Conservation (phyloP, 495 filamentous ascomycete genomes). For the Penicillium malachiteum region DNA sequence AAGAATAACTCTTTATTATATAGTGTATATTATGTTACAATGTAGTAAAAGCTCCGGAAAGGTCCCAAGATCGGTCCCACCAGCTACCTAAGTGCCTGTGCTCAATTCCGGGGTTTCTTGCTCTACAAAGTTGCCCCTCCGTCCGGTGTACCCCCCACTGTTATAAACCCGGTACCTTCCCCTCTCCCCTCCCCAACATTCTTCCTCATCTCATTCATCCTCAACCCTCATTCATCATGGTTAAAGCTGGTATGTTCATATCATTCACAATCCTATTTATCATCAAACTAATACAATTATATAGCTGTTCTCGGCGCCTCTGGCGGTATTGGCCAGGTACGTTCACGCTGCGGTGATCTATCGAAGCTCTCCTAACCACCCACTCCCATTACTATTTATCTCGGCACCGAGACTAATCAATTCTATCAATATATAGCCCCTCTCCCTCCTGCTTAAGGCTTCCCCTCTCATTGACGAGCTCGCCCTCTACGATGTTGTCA, state of each 20-base stretch:
- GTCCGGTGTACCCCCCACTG: constrained; percentile 14
- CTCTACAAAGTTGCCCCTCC: constrained; percentile 16
- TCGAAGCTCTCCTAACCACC: neutral
- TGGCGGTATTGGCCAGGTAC: constrained; percentile 97
- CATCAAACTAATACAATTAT: constrained; percentile 3
- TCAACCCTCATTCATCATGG: constrained; percentile 5
- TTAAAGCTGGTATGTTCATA: constrained; percentile 9
- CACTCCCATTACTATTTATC: neutral
- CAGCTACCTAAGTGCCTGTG: neutral
- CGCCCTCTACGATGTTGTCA: constrained; percentile 97
- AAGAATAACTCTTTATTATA: no score
- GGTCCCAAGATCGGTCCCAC: neutral
- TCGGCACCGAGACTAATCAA: constrained; percentile 6
- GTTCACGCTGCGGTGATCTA: neutral
- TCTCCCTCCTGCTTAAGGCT: constrained; percentile 92
- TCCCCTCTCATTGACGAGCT: constrained; percentile 85
- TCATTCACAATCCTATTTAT: neutral
- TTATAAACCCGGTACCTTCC: constrained; percentile 6
- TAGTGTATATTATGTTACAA: neutral
- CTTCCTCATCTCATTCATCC: neutral
- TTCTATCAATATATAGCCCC: constrained; percentile 57
- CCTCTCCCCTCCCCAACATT: neutral
- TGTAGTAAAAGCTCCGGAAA: neutral
- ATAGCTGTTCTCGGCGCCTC: constrained; percentile 92
- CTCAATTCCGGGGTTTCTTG: constrained; percentile 26